Evolutionary conservation across 129 eudicot genomes (phyloP).

Genomic region (Dittrichia graveolens): DNA sequence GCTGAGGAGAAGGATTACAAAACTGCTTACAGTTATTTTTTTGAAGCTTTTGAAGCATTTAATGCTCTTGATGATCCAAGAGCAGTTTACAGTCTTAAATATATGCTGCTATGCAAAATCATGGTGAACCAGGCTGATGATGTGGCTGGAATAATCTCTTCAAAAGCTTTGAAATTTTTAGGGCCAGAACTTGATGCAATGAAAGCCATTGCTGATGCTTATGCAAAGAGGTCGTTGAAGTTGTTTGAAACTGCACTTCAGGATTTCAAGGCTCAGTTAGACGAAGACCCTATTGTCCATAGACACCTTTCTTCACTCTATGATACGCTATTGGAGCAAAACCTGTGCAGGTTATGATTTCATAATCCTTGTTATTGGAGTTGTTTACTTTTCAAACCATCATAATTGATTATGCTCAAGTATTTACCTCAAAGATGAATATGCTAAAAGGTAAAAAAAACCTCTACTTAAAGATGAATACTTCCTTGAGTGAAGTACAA

Average conservation of each 20-base stretch:
- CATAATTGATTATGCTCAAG: too few species aligned
- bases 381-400: too few species aligned
- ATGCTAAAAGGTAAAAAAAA: too few species aligned
- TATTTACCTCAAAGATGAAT: too few species aligned
- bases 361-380: neutral
- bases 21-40: constrained; percentile 69
- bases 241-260: constrained; percentile 66
- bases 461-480: too few species aligned
- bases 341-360: constrained; percentile 60
- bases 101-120: constrained; percentile 68
- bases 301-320: constrained; percentile 65
- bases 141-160: constrained; percentile 71
- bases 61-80: constrained; percentile 66
- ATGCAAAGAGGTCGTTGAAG: constrained; percentile 65
- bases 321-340: constrained; percentile 61
- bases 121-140: constrained; percentile 73
- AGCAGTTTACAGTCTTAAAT: constrained; percentile 69
- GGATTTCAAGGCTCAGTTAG: constrained; percentile 63
- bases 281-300: constrained; percentile 81
- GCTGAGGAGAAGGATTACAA: constrained; percentile 67
- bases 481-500: too few species aligned
- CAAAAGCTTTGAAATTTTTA: constrained; percentile 60
- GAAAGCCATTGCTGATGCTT: constrained; percentile 80
- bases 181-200: constrained; percentile 82
- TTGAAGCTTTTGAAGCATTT: constrained; percentile 71